phyloP scores from a whole-genome alignment of 2,329 filamentous ascomycete species.

The Byssochlamys sp. region DNA sequence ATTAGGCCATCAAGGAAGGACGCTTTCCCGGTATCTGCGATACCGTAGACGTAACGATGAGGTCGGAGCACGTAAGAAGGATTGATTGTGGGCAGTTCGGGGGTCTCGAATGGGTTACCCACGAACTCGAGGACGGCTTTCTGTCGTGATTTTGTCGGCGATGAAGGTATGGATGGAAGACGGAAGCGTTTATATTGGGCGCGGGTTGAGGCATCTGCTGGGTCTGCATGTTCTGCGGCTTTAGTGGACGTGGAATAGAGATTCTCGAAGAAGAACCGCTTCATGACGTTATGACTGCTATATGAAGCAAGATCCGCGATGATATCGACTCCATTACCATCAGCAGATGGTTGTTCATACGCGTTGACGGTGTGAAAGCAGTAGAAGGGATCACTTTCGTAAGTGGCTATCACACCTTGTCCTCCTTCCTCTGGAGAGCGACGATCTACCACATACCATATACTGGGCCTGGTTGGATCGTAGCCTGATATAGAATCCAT shows the following conservation, averaged over 20 bases:
- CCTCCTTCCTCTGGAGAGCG: constrained; percentile 30
- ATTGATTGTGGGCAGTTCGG: constrained; percentile 46
- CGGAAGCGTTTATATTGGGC: constrained; percentile 27
- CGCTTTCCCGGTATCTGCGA: constrained; percentile 37
- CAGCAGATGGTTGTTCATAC: constrained; percentile 50
- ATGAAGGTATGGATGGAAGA: constrained; percentile 23
- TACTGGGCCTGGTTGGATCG: constrained; percentile 46
- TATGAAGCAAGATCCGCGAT: constrained; percentile 59
- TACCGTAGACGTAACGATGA: constrained; percentile 44
- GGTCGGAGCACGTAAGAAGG: constrained; percentile 32
- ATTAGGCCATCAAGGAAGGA: constrained; percentile 44
- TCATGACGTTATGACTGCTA: constrained; percentile 55
- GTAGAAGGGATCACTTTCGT: constrained; percentile 60
- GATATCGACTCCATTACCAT: constrained; percentile 40
- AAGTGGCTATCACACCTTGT: constrained; percentile 58
- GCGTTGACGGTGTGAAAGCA: constrained; percentile 73
- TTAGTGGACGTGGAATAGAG: constrained; percentile 48
- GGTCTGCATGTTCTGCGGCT: constrained; percentile 34
- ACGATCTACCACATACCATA: constrained; percentile 69
- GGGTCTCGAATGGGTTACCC: constrained; percentile 11
- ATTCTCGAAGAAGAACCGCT: constrained; percentile 60
- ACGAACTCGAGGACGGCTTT: constrained; percentile 20
- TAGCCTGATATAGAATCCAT: constrained; percentile 59
- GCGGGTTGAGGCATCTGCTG: constrained; percentile 7
- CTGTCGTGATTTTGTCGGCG: constrained; percentile 3